Evolutionary conservation across 2,329 filamentous ascomycete species (phyloP).

Genomic region (Botryotinia globosa): DNA sequence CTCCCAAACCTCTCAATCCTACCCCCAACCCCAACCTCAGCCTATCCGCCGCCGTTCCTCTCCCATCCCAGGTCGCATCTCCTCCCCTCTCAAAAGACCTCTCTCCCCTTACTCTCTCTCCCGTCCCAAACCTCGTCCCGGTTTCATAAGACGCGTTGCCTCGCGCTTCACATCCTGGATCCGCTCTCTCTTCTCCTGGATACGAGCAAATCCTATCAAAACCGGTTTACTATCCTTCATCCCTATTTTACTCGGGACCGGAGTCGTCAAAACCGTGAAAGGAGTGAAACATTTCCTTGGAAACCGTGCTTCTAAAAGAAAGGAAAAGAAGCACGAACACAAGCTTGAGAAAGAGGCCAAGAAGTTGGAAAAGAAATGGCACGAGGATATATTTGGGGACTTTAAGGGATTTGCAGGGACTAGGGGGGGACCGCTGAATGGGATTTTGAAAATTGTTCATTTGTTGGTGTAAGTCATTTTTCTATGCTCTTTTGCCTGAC

Average conservation of each 20-base stretch:
- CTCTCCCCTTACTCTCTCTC: slow-evolving; percentile 32
- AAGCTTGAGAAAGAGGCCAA: not conserved
- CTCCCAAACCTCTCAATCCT: not conserved
- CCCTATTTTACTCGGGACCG: slow-evolving; percentile 29
- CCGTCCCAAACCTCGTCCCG: slow-evolving; percentile 32
- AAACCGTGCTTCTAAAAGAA: not conserved
- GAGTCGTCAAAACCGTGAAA: slow-evolving; percentile 17
- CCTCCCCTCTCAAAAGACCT: slow-evolving; percentile 28
- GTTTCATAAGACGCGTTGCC: slow-evolving; percentile 28
- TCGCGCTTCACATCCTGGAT: slow-evolving; percentile 28
- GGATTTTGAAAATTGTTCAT: slow-evolving; percentile 35
- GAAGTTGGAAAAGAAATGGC: slow-evolving; percentile 24
- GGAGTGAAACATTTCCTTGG: slow-evolving; percentile 14
- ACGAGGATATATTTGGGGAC: slow-evolving; percentile 30
- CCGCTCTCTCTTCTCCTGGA: slow-evolving; percentile 26
- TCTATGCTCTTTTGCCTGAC: not conserved
- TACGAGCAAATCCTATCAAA: slow-evolving; percentile 30
- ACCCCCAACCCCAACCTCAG: slow-evolving; percentile 16
- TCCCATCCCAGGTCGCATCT: slow-evolving; percentile 23
- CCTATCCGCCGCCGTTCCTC: slow-evolving; percentile 8
- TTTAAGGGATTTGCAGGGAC: slow-evolving; percentile 33
- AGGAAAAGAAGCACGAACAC: not conserved
- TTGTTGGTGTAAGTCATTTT: slow-evolving; percentile 33
- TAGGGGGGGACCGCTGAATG: slow-evolving; percentile 33
- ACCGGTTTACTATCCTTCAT: slow-evolving; percentile 30